phyloP scores from a whole-genome alignment of 2,329 filamentous ascomycete genomes.

The Apiospora saccharicola region DNA sequence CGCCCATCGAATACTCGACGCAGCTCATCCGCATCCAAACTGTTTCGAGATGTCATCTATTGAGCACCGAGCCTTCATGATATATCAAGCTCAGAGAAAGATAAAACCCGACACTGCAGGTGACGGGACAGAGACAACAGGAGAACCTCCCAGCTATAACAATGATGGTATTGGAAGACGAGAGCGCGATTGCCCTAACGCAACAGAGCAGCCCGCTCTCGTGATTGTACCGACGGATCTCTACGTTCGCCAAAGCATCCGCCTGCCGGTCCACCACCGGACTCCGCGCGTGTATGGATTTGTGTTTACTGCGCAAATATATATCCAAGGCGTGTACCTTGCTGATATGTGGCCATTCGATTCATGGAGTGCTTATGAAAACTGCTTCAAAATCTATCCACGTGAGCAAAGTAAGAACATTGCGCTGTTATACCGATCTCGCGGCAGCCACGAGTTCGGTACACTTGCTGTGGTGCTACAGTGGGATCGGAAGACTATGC shows the following conservation, averaged over 20 bases:
- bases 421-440: background rate
- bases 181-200: too few relatives aligned
- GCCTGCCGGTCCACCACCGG: background rate
- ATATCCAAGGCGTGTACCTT: background rate
- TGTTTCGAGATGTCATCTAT: background rate
- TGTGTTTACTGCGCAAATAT: background rate
- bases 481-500: background rate
- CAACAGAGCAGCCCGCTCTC: background rate
- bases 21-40: background rate
- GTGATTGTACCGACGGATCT: background rate
- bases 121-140: background rate
- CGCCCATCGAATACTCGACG: background rate
- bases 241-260: background rate
- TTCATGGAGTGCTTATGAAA: background rate
- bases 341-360: background rate
- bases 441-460: background rate
- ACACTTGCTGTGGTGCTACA: background rate
- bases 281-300: background rate
- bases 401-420: background rate
- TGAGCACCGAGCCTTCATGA: too few relatives aligned
- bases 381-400: background rate
- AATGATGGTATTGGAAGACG: background rate
- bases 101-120: background rate
- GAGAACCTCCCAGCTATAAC: background rate
- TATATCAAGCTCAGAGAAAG: background rate